Conservation (phyloP, 2,329 filamentous ascomycete genomes). For the Claviceps pazoutovae region DNA sequence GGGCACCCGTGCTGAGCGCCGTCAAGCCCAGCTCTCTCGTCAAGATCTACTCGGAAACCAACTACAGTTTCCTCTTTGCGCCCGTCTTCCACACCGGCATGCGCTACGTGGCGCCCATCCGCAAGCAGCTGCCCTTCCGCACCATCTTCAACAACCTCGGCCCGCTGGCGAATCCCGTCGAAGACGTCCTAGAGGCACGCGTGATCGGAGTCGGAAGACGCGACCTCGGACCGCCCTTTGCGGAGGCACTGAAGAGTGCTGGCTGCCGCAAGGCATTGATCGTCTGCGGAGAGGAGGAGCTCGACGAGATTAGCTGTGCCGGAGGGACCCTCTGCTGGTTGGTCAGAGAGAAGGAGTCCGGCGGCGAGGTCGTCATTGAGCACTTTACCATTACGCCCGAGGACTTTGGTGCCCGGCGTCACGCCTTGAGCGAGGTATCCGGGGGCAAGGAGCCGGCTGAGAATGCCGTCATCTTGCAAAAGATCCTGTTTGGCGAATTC, state of each 20-base stretch:
- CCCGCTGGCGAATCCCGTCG: conserved; percentile 80
- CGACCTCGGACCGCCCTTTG: conserved; percentile 78
- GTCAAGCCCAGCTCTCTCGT: conserved; percentile 59
- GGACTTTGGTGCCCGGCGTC: conserved; percentile 73
- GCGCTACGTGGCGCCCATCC: conserved; percentile 72
- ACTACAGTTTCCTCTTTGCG: conserved; percentile 92
- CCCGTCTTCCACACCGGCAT: conserved; percentile 95
- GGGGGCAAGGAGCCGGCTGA: conserved; percentile 74
- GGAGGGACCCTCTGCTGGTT: conserved; percentile 84
- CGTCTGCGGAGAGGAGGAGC: conserved; percentile 84
- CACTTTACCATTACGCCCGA: conserved; percentile 64
- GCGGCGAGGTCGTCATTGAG: conserved; percentile 42
- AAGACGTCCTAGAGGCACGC: conserved; percentile 71
- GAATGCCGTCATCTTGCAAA: conserved; percentile 73
- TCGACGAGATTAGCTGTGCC: conserved; percentile 90
- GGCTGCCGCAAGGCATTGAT: conserved; percentile 76
- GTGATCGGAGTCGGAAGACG: conserved; percentile 85
- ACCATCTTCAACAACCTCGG: conserved; percentile 97
- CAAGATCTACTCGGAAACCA: conserved; percentile 61
- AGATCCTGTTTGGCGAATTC: conserved; percentile 61
- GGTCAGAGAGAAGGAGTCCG: conserved; percentile 37
- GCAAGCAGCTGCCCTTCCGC: conserved; percentile 79
- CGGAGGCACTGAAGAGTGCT: conserved; percentile 63
- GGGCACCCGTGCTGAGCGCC: conserved; percentile 57
- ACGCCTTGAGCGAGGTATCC: conserved; percentile 65